Base-by-base conservation (phyloP, 2,329 filamentous ascomycete species). In the Xylaria sp. region DNA sequence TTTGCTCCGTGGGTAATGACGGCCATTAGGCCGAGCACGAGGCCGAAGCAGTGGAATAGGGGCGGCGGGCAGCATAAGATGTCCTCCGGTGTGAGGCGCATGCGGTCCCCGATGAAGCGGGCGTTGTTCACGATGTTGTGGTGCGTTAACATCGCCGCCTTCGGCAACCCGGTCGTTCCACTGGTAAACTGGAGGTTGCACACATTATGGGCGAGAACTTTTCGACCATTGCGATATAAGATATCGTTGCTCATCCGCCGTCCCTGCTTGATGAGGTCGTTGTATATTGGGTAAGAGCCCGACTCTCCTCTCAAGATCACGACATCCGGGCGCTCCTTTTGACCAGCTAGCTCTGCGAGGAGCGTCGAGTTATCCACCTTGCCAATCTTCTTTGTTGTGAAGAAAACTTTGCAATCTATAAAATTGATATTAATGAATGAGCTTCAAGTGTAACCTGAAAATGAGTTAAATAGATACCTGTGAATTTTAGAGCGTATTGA, bases 41-140 rank as follows among this genome's bases (percentile, higher is more conserved):
- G 86, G 1, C 92, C 92, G 76, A 95, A 95, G 82, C 92, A 95
- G 82, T 96, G 93, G 83, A 96, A 96, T 3, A 96, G 85, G 0
- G 93, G 93, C 0, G 93, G 92, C 2, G 92, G 92, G 78, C 93
- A 96, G 82, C 92, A 95, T 12, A 96, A 84, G 8, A 90, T 83
- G 75, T 94, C 92, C 54, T 84, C 82, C 2, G 87, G 81, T 0
- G 87, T 89, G 18, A 95, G 84, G 5, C 87, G 85, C 90, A 94
- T 92, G 51, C 91, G 87, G 78, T 93, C 91, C 63, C 91, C 92
- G 59, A 91, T 90, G 80, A 91, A 91, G 35, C 89, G 86, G 8
- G 88, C 85, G 77, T 91, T 91, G 78, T 92, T 91, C 68, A 89
- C 83, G 72, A 88, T 81, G 73, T 87, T 88, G 74, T 91, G 87